Percentiles rank a stretch among this genome's conserved stretches.
phyloP scores from a whole-genome alignment of 75 land plant species.

The Sequoia sempervirens region DNA sequence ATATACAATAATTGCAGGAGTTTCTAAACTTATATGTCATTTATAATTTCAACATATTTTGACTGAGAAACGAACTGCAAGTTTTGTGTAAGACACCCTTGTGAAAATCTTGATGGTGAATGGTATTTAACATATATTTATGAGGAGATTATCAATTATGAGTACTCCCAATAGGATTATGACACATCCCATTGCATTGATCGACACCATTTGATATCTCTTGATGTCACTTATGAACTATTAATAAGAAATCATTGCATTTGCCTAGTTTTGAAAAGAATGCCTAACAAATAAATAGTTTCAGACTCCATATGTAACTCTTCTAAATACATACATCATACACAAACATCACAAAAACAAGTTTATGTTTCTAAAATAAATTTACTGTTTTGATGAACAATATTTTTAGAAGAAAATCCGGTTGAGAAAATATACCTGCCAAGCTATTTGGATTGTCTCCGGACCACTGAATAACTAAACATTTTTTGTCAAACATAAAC shows the following conservation, averaged over 20 bases:
- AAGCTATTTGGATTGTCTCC: slow-evolving; percentile 98
- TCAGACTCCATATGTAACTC: background rate
- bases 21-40: background rate
- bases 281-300: background rate
- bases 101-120: background rate
- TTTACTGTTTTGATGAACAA: background rate
- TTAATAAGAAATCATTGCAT: background rate
- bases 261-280: background rate
- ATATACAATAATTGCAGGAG: background rate
- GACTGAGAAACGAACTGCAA: background rate
- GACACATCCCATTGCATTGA: background rate
- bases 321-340: background rate
- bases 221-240: background rate
- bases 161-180: background rate
- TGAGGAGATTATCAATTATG: background rate
- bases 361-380: background rate
- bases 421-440: slow-evolving; percentile 58
- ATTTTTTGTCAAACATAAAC: slow-evolving; percentile 58
- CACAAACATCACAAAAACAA: background rate
- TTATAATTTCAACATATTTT: background rate
- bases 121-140: background rate
- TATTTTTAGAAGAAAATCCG: slow-evolving; percentile 1
- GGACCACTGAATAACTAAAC: slow-evolving; percentile 93
- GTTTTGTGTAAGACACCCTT: too few relatives aligned
- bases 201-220: background rate